Base-by-base conservation (phyloP, 495 filamentous ascomycete genomes). In the Aspergillus bertholletiae region DNA sequence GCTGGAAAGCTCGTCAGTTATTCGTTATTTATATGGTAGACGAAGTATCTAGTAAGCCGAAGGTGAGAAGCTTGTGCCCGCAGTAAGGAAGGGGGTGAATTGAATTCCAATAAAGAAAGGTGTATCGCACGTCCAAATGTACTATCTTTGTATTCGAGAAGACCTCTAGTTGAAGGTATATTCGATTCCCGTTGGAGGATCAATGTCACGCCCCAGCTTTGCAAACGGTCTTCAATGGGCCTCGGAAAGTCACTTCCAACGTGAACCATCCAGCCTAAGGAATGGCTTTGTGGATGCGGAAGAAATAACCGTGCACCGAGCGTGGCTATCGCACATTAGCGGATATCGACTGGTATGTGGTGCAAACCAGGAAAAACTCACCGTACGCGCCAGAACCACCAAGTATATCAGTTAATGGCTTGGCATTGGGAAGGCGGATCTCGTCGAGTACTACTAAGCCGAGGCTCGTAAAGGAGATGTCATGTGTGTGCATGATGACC, bases 261-360 rank as follows among this genome's bases (percentile, higher is more conserved):
- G 65, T 96, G 89, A 37, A 96, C 79, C 51, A 93, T 84, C 88
- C 89, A 94, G 47, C 88, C 89, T 13, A 95, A 73, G 26, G 83
- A 79, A 22, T 15, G 39, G 46, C 58, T 68, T 4, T 18, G 24
- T 30, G 58, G 58, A 27, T 54, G 39, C 9, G 54, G 50, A 15
- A 57, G 53, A 46, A 71, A 67, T 18, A 74, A 49, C 30, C 63
- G 58, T 12, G 69, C 68, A 32, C 73, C 71, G 7, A 74, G 55
- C 7, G 65, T 71, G 35, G 70, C 72, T 69, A 45, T 57, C 23
- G 17, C 46, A 48, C 41, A 52, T 55, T 27, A 34, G n/a, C n/a
- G n/a, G n/a, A n/a, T n/a, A n/a, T n/a, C n/a, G n/a, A 7, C 7
- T 32, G 7, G 30, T 32, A 13, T 6, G 30, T 32, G 30, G 30